phyloP scores from a whole-genome alignment of 345 rosid species.

The Euclidium syriacum region DNA sequence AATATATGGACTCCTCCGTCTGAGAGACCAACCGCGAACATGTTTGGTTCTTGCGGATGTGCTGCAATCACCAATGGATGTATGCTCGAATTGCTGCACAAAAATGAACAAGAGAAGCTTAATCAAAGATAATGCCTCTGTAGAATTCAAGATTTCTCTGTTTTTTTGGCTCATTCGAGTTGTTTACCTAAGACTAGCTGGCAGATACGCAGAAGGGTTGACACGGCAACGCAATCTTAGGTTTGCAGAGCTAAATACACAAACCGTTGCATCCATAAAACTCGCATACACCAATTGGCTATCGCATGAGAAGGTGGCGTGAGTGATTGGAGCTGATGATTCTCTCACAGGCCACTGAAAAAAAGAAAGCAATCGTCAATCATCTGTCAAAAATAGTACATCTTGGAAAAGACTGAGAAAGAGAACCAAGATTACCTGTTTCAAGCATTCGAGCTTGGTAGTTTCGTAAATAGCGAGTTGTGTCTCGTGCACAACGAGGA shows the following conservation, averaged over 20 bases:
- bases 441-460: conserved; percentile 75
- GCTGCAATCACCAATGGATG: conserved; percentile 95
- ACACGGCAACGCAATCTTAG: conserved; percentile 75
- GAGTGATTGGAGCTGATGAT: conserved; percentile 74
- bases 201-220: conserved; percentile 75
- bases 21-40: conserved; percentile 87
- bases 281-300: conserved; percentile 87
- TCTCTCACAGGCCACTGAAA: conserved; percentile 74
- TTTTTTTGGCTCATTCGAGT: no score
- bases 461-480: conserved; percentile 92
- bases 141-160: not conserved
- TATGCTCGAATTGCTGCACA: conserved; percentile 60
- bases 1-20: conserved; percentile 96
- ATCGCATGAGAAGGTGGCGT: conserved; percentile 94
- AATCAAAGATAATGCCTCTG: not conserved
- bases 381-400: not conserved
- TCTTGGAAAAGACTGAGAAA: not conserved
- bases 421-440: conserved; percentile 50
- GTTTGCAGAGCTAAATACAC: conserved; percentile 72
- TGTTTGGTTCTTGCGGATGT: conserved; percentile 92
- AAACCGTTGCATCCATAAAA: conserved; percentile 78
- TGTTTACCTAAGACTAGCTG: conserved; percentile 70
- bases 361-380: not conserved
- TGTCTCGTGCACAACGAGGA: conserved; percentile 88
- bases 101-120: not conserved